A percentile compares a stretch with the other conserved stretches of the same genome.
These are phyloP conservation scores for Amphichorda felina DNA, from an alignment of 2,329 filamentous ascomycete species.

Conservation along the genomic window DNA sequence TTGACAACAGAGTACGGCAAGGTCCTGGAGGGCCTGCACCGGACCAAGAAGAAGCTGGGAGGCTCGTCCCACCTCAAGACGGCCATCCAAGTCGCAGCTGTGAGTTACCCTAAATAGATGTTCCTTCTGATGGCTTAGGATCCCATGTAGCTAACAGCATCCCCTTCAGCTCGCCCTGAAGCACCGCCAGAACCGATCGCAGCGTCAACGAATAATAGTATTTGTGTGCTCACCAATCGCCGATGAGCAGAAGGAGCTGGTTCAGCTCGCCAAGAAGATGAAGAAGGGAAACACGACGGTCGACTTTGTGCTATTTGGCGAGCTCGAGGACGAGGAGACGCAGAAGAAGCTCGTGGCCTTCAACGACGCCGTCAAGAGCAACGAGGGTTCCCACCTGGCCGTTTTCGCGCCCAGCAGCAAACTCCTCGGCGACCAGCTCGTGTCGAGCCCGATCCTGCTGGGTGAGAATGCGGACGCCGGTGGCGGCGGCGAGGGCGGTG, in stretches of 20 bases:
- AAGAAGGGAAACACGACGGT: slow-evolving; percentile 95
- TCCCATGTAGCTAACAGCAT: too few species aligned
- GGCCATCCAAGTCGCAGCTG: slow-evolving; percentile 87
- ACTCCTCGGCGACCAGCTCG: slow-evolving; percentile 82
- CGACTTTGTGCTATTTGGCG: slow-evolving; percentile 91
- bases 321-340: slow-evolving; percentile 78
- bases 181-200: slow-evolving; percentile 95
- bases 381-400: slow-evolving; percentile 82
- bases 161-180: slow-evolving; percentile 72
- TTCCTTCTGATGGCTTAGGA: too few species aligned
- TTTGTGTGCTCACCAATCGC: slow-evolving; percentile 89
- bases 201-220: slow-evolving; percentile 91
- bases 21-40: slow-evolving; percentile 83
- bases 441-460: slow-evolving; percentile 79
- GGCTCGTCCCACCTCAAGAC: slow-evolving; percentile 82
- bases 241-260: slow-evolving; percentile 79
- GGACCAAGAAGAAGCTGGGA: slow-evolving; percentile 82
- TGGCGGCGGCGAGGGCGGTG: slow-evolving; percentile 42
- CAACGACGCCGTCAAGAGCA: slow-evolving; percentile 83
- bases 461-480: slow-evolving; percentile 55
- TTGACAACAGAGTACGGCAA: slow-evolving; percentile 94
- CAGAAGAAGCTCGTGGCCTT: slow-evolving; percentile 90
- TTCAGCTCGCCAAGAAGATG: slow-evolving; percentile 92
- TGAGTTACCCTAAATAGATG: slow-evolving; percentile 50
- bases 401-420: slow-evolving; percentile 85